phyloP scores from a whole-genome alignment of 2,329 filamentous ascomycete species.

The Juglanconis oblonga region DNA sequence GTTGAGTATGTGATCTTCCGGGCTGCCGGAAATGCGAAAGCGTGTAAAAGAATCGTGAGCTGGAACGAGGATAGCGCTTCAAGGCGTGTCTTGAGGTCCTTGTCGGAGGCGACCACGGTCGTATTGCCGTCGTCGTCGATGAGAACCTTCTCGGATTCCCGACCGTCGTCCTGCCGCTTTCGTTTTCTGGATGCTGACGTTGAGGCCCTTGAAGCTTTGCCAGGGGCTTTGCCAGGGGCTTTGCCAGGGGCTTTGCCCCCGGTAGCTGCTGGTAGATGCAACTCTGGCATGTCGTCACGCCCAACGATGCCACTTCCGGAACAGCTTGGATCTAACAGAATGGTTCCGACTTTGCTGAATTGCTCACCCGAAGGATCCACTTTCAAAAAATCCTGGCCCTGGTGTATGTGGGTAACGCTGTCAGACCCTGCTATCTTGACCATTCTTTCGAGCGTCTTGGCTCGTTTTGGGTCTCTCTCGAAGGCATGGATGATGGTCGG shows the following conservation, averaged over 20 bases:
- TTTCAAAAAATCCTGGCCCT: constrained; percentile 78
- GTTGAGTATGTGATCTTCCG: constrained; percentile 85
- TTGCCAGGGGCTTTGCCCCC: constrained; percentile 15
- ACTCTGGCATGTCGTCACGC: constrained; percentile 70
- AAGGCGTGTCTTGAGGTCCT: constrained; percentile 63
- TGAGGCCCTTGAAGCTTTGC: constrained; percentile 16
- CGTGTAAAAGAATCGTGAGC: constrained; percentile 75
- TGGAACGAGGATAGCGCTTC: constrained; percentile 78
- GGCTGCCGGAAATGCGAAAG: constrained; percentile 75
- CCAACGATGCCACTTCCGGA: constrained; percentile 94
- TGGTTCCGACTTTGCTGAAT: constrained; percentile 69
- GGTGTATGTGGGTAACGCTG: constrained; percentile 62
- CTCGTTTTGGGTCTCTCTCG: constrained; percentile 70
- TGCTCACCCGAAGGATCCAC: constrained; percentile 62
- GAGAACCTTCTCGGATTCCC: constrained; percentile 32
- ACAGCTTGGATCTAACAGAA: constrained; percentile 91
- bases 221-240: constrained; percentile 18
- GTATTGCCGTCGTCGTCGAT: constrained; percentile 57
- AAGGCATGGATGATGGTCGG: constrained; percentile 65
- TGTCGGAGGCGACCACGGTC: constrained; percentile 48
- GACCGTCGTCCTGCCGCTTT: constrained; percentile 38
- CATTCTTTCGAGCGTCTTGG: constrained; percentile 81
- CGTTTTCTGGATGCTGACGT: constrained; percentile 37
- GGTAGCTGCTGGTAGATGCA: constrained; percentile 54
- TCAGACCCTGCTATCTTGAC: constrained; percentile 72